A percentile compares a stretch with the other conserved stretches of the same genome.
Conservation (phyloP, 202 grass and related monocot species). For the Panicum virgatum region DNA sequence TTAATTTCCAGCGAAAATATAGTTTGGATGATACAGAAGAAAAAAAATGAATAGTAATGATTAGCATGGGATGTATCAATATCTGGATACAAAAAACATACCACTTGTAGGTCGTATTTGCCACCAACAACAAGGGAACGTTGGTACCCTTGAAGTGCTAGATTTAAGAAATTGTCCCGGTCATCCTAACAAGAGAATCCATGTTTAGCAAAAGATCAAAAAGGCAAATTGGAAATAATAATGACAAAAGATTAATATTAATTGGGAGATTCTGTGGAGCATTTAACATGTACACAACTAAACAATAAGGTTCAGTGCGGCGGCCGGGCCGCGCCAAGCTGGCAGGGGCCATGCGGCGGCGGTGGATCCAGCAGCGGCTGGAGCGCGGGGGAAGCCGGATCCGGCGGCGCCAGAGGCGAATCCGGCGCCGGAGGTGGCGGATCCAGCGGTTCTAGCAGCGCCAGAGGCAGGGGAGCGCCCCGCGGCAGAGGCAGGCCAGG, state of each 20-base stretch:
- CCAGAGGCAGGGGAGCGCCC: no score
- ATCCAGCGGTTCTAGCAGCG: no score
- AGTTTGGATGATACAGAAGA: not conserved
- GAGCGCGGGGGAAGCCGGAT: no score
- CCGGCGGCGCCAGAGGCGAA: no score
- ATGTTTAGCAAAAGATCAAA: slow-evolving; percentile 37
- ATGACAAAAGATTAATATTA: not conserved
- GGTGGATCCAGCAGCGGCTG: no score
- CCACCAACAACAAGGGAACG: slow-evolving; percentile 78
- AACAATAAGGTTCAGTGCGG: slow-evolving; percentile 16
- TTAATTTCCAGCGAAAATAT: slow-evolving; percentile 25
- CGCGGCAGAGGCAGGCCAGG: no score
- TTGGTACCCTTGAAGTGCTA: slow-evolving; percentile 81
- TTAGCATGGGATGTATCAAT: not conserved
- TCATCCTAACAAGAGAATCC: slow-evolving; percentile 65
- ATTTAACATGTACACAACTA: slow-evolving; percentile 18
- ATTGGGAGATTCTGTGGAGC: not conserved
- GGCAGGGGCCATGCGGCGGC: no score
- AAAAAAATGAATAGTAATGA: not conserved
- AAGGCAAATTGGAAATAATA: not conserved
- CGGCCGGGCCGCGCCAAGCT: no score
- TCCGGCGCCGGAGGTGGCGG: no score
- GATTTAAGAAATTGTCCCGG: slow-evolving; percentile 74
- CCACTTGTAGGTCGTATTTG: slow-evolving; percentile 96
- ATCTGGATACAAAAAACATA: slow-evolving; percentile 47